Evolutionary conservation across 495 filamentous ascomycete genomes (phyloP), one percentile per base, ranked within the genome.

Genomic region (Penicillium nucicola): DNA sequence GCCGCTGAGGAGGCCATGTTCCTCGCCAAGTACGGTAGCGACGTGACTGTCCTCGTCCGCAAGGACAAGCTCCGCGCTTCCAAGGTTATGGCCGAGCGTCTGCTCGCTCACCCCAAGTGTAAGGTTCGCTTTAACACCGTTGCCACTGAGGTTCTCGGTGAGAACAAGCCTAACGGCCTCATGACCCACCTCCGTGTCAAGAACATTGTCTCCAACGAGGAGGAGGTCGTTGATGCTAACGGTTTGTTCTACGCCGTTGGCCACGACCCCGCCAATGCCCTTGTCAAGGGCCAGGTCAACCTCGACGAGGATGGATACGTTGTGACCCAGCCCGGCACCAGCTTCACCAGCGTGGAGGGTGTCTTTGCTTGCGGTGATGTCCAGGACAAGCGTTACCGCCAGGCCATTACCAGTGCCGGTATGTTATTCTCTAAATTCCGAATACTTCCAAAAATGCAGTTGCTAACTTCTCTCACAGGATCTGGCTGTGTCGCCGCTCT

Each of bases 311-410:
- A 97, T 48, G 83, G 84, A 5, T 99, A 99, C 66, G 84, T 99
- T 32, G 61, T 92, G 55, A 97, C 95, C 35, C 81, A 87, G 68
- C 86, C 92, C 3, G 93, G 93, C 23, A 92, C 90, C 42, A 89
- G 89, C 55, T 79, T 84, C 55, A 99, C 93, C 36, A 96, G 83
- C 66, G 67, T 96, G 5, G 83, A 90, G 66, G 93, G 93, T 61
- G 89, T 99, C 8, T 99, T 97, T 68, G 93, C 93, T 43, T 92
- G 92, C 37, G 93, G 93, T 42, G 93, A 99, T 64, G 93, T 99
- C 15, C 95, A 97, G 76, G 95, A 99, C 66, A 97, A 97, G 83
- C 84, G 87, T 60, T 99, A 99, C 70, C 81, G 95, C 65, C 93
- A 98, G 75, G 93, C 93, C 47, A 92, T 98, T 60, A 98, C 93